Conservation (phyloP, 164 flowering plant genomes). For the Kingdonia uniflora region DNA sequence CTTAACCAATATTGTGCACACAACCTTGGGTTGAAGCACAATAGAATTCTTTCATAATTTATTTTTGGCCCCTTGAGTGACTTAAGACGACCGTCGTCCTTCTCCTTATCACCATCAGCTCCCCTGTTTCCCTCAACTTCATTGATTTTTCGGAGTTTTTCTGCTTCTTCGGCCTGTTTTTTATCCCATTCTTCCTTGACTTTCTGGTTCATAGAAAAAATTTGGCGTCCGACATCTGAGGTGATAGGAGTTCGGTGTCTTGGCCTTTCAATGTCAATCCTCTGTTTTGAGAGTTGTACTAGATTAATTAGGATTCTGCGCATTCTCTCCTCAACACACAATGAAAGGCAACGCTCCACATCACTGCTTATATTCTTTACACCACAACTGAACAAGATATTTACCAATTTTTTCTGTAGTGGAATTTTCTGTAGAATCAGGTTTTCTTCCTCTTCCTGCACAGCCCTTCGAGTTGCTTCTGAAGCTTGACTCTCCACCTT, state of each 20-base stretch:
- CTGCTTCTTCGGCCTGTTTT: conserved; percentile 32
- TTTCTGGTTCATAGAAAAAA: conserved; percentile 22
- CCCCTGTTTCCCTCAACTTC: conserved; percentile 38
- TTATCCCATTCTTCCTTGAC: conserved; percentile 29
- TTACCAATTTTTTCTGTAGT: conserved; percentile 65
- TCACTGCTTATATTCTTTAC: conserved; percentile 63
- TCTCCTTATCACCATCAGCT: conserved; percentile 72
- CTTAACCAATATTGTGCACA: conserved; percentile 45
- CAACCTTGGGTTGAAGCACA: conserved; percentile 27
- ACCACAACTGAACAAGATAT: conserved; percentile 66
- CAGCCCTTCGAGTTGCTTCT: conserved; percentile 79
- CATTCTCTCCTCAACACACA: conserved; percentile 96
- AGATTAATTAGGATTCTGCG: conserved; percentile 59
- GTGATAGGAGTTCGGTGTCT: conserved; percentile 59
- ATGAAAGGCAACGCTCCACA: conserved; percentile 84
- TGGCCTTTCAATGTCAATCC: conserved; percentile 65
- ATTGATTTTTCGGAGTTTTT: conserved; percentile 25
- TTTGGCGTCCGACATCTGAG: conserved; percentile 40
- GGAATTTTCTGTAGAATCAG: conserved; percentile 69
- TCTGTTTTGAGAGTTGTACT: conserved; percentile 85
- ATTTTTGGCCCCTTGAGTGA: conserved; percentile 41
- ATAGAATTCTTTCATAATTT: conserved; percentile 40
- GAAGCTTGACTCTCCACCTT: conserved; percentile 81
- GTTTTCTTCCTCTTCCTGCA: conserved; percentile 93
- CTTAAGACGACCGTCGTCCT: conserved; percentile 68